Evolutionary conservation across 176 grass and related monocot species (phyloP), one percentile per base, ranked within the genome.

Genomic region (Carex kokanica): DNA sequence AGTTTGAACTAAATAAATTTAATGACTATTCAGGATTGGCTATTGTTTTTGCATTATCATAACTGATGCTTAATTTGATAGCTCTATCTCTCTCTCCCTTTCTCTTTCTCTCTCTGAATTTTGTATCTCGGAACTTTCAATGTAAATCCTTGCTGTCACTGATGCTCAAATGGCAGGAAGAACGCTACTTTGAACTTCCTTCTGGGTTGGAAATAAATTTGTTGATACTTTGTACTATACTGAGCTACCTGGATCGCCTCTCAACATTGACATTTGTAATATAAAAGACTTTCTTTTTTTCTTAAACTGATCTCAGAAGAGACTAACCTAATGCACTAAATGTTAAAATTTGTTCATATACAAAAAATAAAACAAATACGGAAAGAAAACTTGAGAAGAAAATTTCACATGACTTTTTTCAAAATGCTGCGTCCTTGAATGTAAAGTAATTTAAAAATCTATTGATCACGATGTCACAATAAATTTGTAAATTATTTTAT

Each of bases 1-100:
- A 62, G 84, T 98, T 80, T 86, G 10, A 83, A 8, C 64, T 85
- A 82, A 91, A 85, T 2, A 75, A 15, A 83, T 6, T 7, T 65
- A 58, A 17, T 15, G 8, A 78, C 11, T 41, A 80, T 43, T 61
- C 31, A 12, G n/a, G 12, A 41, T 61, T 20, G 31, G 58, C 41
- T 20, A 41, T 80, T 61, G 11, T 34, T 61, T 34, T 62, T 17
- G 58, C 29, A 36, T 16, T 17, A 57, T 58, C 14, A 8, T 58
- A 40, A 13, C 15, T 38, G 9, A n/a, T 79, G 25, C 31, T 58
- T 36, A 79, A 36, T 58, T 60, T 32, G 53, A 79, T 23, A 78
- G 13, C 7, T 29, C 14, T 8, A 2, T 32, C 2, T 31, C 4
- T 78, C 25, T 78, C 20, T 29, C 14, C 3, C 7, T 32, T 1